Base-by-base conservation (phyloP, 2,329 filamentous ascomycete species). In the Exophiala mesophila region DNA sequence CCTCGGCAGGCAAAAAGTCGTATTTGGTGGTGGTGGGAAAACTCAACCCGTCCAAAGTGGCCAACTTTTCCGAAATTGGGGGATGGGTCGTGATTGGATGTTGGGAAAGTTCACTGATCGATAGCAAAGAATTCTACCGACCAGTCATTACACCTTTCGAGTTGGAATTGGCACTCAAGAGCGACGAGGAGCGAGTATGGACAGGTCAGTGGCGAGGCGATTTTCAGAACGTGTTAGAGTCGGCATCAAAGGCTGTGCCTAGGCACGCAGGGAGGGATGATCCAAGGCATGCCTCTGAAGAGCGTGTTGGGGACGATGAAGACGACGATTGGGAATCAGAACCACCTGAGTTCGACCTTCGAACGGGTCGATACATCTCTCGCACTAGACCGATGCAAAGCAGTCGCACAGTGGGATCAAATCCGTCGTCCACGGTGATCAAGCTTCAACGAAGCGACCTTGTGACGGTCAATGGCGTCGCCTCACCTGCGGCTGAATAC, bases 11-110 rank as follows among this genome's bases (percentile, higher is more conserved):
- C 8, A 97, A 97, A 70, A 98, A 97, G 69, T 85, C 80, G 61
- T 98, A 98, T 63, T 87, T 90, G 2, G 87, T 98, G 35, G 92
- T 98, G 2, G 92, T 98, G 0, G 92, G 92, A 45, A 97, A 97
- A 63, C 73, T 98, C 18, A 98, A 97, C 59, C 83, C 89, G 0
- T 90, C 89, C 26, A 98, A 98, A 63, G 74, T 98, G 16, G 92
- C 92, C 36, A 98, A 98, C 64, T 98, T 98, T 66, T 80, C 84
- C 44, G 92, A 98, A 63, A 79, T 98, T 4, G 90, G 88, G 31
- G 90, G 88, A 12, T 98, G 92, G 92, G 88, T 97, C 0, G 88
- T 97, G 0, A 86, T 98, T 7, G 90, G 92, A 2, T 98, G 92
- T 65, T 98, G 92, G 92, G 92, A 98, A 67, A 95, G 89, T 62